These are phyloP conservation scores for Osmanthus fragrans DNA, from an alignment of 257 asterid genomes.

Conservation along the genomic window DNA sequence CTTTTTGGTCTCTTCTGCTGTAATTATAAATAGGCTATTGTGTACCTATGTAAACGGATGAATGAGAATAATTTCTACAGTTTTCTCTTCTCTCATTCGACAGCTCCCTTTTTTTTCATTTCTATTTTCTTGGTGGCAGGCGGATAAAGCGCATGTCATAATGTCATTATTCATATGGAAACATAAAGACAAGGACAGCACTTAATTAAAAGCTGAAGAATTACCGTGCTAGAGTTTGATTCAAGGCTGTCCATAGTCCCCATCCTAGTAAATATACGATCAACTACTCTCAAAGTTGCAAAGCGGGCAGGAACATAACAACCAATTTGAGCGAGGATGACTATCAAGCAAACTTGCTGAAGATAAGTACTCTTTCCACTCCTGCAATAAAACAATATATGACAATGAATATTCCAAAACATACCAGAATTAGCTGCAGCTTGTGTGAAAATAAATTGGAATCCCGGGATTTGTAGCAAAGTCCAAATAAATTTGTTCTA, in stretches of 20 bases:
- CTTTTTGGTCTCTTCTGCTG: no score
- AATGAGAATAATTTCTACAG: no score
- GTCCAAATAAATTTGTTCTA: constrained; percentile 20
- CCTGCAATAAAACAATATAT: constrained; percentile 48
- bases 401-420: constrained; percentile 15
- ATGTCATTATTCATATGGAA: not conserved
- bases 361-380: constrained; percentile 98
- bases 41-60: no score
- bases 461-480: no score
- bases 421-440: constrained; percentile 14
- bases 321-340: constrained; percentile 97
- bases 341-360: constrained; percentile 85
- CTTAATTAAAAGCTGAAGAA: constrained; percentile 4
- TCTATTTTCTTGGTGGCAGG: not conserved
- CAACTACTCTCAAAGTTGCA: constrained; percentile 82
- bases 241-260: constrained; percentile 89
- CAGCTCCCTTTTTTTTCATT: not conserved
- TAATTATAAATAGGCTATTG: no score
- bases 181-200: constrained; percentile 10
- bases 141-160: not conserved
- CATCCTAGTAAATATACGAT: constrained; percentile 98
- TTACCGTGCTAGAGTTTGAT: constrained; percentile 96
- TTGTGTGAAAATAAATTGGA: constrained; percentile 8
- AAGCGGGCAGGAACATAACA: constrained; percentile 94
- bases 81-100: no score